These are phyloP conservation scores for Melanomma pulvis-pyrius DNA, from an alignment of 495 filamentous ascomycete species.

Conservation along the genomic window DNA sequence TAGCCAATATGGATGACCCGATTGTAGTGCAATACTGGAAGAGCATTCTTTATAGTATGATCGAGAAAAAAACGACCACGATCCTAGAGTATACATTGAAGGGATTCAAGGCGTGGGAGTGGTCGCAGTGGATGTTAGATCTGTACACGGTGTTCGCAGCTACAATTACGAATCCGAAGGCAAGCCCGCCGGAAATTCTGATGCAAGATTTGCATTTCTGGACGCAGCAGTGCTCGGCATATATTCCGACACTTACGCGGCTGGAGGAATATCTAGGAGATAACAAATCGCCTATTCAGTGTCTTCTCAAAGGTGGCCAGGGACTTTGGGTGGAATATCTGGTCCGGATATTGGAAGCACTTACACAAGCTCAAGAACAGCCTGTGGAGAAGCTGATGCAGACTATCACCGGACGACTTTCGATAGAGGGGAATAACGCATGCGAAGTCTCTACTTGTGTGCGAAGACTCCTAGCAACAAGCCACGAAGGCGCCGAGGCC, in stretches of 20 bases:
- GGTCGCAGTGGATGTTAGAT: conserved; percentile 22
- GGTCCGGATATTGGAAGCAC: conserved; percentile 10
- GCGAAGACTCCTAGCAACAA: background rate
- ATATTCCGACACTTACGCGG: conserved; percentile 13
- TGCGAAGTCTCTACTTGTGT: conserved; percentile 8
- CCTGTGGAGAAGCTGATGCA: conserved; percentile 28
- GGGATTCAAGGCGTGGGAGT: conserved; percentile 12
- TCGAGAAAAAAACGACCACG: conserved; percentile 8
- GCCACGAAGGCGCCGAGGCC: conserved; percentile 14
- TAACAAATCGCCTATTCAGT: conserved; percentile 2
- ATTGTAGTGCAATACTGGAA: conserved; percentile 20
- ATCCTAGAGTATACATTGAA: conserved; percentile 18
- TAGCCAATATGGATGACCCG: conserved; percentile 5
- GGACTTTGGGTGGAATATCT: conserved; percentile 13
- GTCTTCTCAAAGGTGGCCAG: conserved; percentile 25
- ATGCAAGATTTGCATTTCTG: conserved; percentile 17
- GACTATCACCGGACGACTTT: conserved; percentile 1
- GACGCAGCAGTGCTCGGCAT: conserved; percentile 18
- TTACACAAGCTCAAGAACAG: background rate
- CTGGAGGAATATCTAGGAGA: conserved; percentile 15
- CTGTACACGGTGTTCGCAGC: conserved; percentile 27
- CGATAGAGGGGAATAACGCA: conserved; percentile 11
- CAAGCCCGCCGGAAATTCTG: background rate
- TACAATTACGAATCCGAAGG: conserved; percentile 9
- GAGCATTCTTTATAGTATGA: conserved; percentile 17